Evolutionary conservation across 2,329 filamentous ascomycete genomes (phyloP), one percentile per base, ranked within the genome.

Genomic region (Diaporthe capsici): DNA sequence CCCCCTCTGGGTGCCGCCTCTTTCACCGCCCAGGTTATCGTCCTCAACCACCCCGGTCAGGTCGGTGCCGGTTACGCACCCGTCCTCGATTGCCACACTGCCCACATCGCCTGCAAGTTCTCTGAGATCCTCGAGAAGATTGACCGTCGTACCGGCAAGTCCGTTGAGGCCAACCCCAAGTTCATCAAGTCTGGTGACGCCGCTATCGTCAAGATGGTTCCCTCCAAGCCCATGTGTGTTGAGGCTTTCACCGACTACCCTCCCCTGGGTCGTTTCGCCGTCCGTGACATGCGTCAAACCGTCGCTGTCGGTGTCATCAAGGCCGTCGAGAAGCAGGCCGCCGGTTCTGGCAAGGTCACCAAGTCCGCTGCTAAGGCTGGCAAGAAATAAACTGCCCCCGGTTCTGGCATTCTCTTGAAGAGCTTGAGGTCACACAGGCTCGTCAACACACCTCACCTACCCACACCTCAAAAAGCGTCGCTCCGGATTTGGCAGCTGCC

Each of bases 91-190:
- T 99, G 97, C 95, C 97, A 99, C 94, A 99, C 97, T 86, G 97
- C 97, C 90, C 97, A 99, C 94, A 99, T 99, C 93, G 97, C 97
- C 85, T 99, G 97, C 97, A 98, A 98, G 95, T 99, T 99, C 93
- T 88, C 95, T 84, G 97, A 98, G 94, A 93, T 99, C 85, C 91
- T 96, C 82, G 95, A 98, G 95, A 99, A 99, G 96, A 99, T 99
- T 85, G 97, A 99, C 88, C 96, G 97, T 90, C 97, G 97, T 95
- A 98, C 97, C 87, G 97, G 97, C 88, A 99, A 99, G 94, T 94
- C 96, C 82, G 92, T 95, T 85, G 97, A 99, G 90, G 86, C 90
- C 87, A 87, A 85, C 85, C 97, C 97, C 90, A 99, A 99, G 94
- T 98, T 98, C 94, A 96, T 99, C 95, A 99, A 99, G 95, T 98